These are phyloP conservation scores for Sporothrix mexicana DNA, from an alignment of 2,329 filamentous ascomycete genomes.

Conservation along the genomic window DNA sequence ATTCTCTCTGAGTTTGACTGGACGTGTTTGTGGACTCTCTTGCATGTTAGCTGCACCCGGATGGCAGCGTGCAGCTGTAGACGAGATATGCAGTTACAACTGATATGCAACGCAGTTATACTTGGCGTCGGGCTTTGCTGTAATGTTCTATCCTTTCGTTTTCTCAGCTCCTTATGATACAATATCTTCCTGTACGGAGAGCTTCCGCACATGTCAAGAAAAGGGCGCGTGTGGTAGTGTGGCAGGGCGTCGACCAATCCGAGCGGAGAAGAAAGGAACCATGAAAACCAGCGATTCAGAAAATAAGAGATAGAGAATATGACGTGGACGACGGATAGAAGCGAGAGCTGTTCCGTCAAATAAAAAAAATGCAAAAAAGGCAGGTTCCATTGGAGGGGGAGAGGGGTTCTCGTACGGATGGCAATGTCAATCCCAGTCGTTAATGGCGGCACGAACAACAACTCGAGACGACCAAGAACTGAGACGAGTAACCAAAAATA, in stretches of 20 bases:
- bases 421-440: not conserved
- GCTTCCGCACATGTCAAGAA: conserved; percentile 21
- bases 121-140: not conserved
- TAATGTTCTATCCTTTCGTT: not conserved
- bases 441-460: not conserved
- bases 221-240: conserved; percentile 20
- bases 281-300: too few relatives aligned
- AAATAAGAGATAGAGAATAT: too few relatives aligned
- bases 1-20: too few relatives aligned
- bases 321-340: not conserved
- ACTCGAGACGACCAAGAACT: not conserved
- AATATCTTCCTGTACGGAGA: too few relatives aligned
- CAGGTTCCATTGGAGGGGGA: not conserved
- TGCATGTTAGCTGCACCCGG: too few relatives aligned
- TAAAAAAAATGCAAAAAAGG: not conserved
- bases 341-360: not conserved
- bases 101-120: too few relatives aligned
- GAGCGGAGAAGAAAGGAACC: not conserved
- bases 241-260: not conserved
- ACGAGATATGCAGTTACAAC: too few relatives aligned
- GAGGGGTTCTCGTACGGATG: not conserved
- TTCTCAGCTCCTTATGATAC: too few relatives aligned
- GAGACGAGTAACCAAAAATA: not conserved
- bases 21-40: too few relatives aligned
- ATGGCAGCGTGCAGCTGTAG: too few relatives aligned